A percentile compares a stretch with the other conserved stretches of the same genome.
Conservation (phyloP, 371 early-diverging fungal genomes). For the Dichotomocladium elegans region DNA sequence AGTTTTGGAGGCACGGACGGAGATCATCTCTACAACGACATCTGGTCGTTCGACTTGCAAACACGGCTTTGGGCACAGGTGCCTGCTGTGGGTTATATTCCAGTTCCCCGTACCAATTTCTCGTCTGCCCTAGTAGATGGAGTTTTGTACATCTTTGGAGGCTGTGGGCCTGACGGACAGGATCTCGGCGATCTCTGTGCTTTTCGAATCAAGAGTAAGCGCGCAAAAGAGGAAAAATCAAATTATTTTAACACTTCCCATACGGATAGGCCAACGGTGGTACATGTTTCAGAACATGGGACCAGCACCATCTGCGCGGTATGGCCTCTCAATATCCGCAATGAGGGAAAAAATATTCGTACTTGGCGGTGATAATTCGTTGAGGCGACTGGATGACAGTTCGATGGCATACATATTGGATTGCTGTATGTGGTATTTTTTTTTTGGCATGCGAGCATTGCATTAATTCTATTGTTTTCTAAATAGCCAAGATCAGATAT, state of each 20-base stretch:
- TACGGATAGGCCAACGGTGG: slow-evolving; percentile 57
- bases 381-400: slow-evolving; percentile 50
- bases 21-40: slow-evolving; percentile 64
- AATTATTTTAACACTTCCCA: background rate
- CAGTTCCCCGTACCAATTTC: slow-evolving; percentile 63
- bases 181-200: slow-evolving; percentile 69
- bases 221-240: background rate
- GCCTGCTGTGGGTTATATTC: slow-evolving; percentile 59
- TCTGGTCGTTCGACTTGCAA: slow-evolving; percentile 67
- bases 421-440: slow-evolving; percentile 38
- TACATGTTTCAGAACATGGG: slow-evolving; percentile 73
- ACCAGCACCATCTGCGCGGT: slow-evolving; percentile 63
- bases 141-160: slow-evolving; percentile 74
- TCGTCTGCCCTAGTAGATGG: slow-evolving; percentile 65
- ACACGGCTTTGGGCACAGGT: slow-evolving; percentile 57
- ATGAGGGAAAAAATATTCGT: slow-evolving; percentile 62
- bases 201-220: slow-evolving; percentile 62
- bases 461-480: background rate
- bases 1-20: slow-evolving; percentile 78
- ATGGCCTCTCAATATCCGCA: slow-evolving; percentile 60
- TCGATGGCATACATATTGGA: slow-evolving; percentile 59
- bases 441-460: background rate
- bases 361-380: slow-evolving; percentile 60
- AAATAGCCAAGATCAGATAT: slow-evolving; percentile 69
- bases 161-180: slow-evolving; percentile 56